Evolutionary conservation across 495 filamentous ascomycete genomes (phyloP).

Genomic region (Aspergillus ellipticus): DNA sequence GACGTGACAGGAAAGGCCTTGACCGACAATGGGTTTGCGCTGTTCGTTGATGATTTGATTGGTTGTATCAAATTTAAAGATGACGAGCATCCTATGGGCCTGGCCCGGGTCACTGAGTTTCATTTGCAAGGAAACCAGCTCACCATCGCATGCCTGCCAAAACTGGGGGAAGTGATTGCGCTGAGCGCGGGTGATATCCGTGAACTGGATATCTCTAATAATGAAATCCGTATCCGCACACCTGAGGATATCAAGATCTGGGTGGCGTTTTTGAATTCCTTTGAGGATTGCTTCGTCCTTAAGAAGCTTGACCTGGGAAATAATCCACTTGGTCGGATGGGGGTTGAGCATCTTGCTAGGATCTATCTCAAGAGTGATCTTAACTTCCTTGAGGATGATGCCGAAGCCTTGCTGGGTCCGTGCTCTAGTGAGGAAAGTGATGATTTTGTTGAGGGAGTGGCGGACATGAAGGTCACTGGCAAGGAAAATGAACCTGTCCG

Average conservation of each 20-base stretch:
- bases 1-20: conserved; percentile 41
- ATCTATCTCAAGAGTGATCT: conserved; percentile 40
- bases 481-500: conserved; percentile 17
- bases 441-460: conserved; percentile 1
- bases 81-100: conserved; percentile 25
- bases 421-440: conserved; percentile 5
- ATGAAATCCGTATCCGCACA: conserved; percentile 34
- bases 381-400: conserved; percentile 25
- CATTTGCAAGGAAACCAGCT: conserved; percentile 41
- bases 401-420: conserved; percentile 10
- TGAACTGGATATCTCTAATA: conserved; percentile 46
- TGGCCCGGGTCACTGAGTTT: conserved; percentile 42
- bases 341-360: conserved; percentile 41
- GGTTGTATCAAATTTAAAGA: conserved; percentile 30
- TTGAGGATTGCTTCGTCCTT: conserved; percentile 40
- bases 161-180: conserved; percentile 36
- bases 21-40: conserved; percentile 39
- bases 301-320: conserved; percentile 42
- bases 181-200: conserved; percentile 38
- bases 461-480: background rate
- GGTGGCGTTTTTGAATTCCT: conserved; percentile 41
- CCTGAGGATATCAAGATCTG: conserved; percentile 35
- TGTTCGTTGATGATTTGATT: conserved; percentile 38
- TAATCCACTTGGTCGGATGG: conserved; percentile 38
- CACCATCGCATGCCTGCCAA: conserved; percentile 31